phyloP scores from a whole-genome alignment of 495 filamentous ascomycete species.

The Tuber borchii region DNA sequence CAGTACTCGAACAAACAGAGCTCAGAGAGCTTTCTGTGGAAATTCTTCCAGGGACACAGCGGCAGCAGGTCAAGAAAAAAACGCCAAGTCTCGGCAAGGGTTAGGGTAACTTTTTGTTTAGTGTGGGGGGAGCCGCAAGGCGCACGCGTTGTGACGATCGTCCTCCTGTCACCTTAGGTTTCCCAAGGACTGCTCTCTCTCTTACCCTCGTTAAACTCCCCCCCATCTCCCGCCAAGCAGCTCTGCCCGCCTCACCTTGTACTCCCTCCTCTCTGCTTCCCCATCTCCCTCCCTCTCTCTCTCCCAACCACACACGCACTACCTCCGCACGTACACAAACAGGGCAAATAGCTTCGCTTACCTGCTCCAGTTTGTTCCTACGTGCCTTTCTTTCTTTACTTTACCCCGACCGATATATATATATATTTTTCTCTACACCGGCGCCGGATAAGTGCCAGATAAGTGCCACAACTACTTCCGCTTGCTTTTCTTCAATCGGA shows the following conservation, averaged over 20 bases:
- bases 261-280: background rate
- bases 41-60: background rate
- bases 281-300: background rate
- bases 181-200: background rate
- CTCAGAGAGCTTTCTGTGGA: background rate
- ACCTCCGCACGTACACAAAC: background rate
- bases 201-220: background rate
- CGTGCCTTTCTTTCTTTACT: background rate
- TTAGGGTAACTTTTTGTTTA: background rate
- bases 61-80: background rate
- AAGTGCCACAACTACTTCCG: background rate
- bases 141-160: background rate
- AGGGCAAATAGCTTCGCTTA: background rate
- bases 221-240: background rate
- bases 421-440: background rate
- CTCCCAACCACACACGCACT: background rate
- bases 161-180: background rate
- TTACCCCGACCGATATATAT: background rate
- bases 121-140: slow-evolving; percentile 4
- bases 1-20: background rate
- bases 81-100: background rate
- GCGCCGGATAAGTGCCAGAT: background rate
- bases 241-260: background rate
- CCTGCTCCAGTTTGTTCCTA: background rate
- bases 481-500: background rate